Percentiles rank a stretch among this genome's conserved stretches.
Evolutionary conservation across 257 asterid genomes (phyloP).

Genomic region (Perilla frutescens): DNA sequence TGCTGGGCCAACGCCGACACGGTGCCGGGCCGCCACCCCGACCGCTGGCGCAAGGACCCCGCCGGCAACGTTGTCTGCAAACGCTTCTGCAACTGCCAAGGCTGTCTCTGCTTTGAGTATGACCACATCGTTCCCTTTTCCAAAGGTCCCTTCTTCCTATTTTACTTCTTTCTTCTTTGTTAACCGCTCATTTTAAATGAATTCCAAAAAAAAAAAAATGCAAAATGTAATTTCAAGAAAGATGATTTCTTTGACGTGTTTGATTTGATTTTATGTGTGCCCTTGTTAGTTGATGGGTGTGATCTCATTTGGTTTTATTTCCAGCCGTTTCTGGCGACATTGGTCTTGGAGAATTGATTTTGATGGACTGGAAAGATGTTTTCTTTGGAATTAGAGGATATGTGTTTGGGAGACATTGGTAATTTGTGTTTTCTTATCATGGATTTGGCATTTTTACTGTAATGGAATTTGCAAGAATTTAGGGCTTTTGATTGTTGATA

Average conservation of each 20-base stretch:
- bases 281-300: background rate
- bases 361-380: background rate
- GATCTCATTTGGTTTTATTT: too few species aligned
- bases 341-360: background rate
- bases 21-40: slow-evolving; percentile 95
- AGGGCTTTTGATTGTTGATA: background rate
- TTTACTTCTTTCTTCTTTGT: background rate
- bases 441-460: background rate
- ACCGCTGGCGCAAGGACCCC: slow-evolving; percentile 96
- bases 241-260: slow-evolving; percentile 5
- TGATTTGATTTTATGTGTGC: background rate
- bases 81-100: slow-evolving; percentile 84
- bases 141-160: slow-evolving; percentile 56
- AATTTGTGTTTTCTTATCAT: slow-evolving; percentile 12
- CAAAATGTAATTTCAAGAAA: background rate
- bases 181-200: too few species aligned
- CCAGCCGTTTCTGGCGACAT: too few species aligned
- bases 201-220: too few species aligned
- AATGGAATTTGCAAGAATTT: slow-evolving; percentile 19
- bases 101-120: slow-evolving; percentile 96
- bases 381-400: background rate
- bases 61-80: slow-evolving; percentile 96
- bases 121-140: slow-evolving; percentile 90
- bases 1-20: slow-evolving; percentile 87
- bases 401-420: background rate